Percentiles rank a stretch among this genome's conserved stretches.
Conservation (phyloP, 257 asterid species). For the Cinchona pubescens region DNA sequence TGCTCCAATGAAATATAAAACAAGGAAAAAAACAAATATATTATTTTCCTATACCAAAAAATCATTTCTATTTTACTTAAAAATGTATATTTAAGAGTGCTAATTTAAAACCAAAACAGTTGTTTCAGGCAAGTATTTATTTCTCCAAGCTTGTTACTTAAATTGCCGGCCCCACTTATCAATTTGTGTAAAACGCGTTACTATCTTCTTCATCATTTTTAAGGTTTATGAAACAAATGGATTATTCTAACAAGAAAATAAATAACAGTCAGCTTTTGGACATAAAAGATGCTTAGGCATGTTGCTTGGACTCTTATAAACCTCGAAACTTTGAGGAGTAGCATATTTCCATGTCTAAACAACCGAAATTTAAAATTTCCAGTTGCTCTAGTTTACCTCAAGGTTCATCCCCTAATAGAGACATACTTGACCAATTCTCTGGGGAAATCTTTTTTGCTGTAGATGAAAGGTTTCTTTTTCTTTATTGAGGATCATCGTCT, state of each 20-base stretch:
- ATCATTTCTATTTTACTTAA: neutral
- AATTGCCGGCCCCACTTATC: neutral
- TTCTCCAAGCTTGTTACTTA: neutral
- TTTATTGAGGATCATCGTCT: neutral
- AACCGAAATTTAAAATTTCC: neutral
- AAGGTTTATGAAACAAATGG: neutral
- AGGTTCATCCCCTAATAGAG: neutral
- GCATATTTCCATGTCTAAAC: neutral
- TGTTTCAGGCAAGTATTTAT: neutral
- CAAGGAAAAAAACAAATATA: neutral
- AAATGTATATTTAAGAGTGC: neutral
- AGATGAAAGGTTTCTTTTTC: too few relatives aligned
- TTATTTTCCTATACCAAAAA: neutral
- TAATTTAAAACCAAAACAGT: neutral
- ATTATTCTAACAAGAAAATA: neutral
- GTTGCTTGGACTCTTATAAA: neutral
- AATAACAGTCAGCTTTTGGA: neutral
- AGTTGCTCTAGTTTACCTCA: neutral
- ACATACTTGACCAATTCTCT: neutral
- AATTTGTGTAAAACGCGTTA: too few relatives aligned
- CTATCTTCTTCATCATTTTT: too few relatives aligned
- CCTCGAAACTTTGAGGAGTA: neutral
- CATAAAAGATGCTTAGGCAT: neutral
- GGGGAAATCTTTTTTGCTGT: neutral
- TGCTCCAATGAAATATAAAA: neutral